Conservation (phyloP, 768 basidiomycete genomes). For the Daedalea quercina region DNA sequence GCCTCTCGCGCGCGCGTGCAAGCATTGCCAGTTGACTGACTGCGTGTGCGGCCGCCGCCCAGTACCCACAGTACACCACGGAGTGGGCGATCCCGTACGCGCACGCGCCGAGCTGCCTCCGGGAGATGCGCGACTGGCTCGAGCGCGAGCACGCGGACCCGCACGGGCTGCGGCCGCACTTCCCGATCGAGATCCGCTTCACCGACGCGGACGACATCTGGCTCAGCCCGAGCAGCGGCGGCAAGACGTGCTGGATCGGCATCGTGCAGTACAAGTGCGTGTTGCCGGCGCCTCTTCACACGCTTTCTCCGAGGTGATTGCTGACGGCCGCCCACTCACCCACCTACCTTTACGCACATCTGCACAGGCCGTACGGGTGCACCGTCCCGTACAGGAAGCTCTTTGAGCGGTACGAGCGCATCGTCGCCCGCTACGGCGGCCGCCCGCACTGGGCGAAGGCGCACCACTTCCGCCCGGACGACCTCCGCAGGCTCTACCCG, state of each 20-base stretch:
- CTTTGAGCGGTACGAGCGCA: conserved; percentile 70
- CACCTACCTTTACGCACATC: background rate
- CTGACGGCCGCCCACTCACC: background rate
- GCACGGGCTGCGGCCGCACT: conserved; percentile 79
- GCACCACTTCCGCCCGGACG: conserved; percentile 61
- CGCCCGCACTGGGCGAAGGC: conserved; percentile 97
- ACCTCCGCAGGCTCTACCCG: conserved; percentile 68
- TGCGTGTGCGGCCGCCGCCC: conserved; percentile 3
- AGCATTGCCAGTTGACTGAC: background rate
- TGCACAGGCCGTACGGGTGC: conserved; percentile 72
- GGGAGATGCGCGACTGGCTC: conserved; percentile 68
- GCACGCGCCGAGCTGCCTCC: conserved; percentile 58
- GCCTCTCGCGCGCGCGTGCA: too few relatives aligned
- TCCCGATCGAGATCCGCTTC: conserved; percentile 89
- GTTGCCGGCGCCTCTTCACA: background rate
- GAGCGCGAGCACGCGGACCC: conserved; percentile 58
- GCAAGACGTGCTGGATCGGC: conserved; percentile 90
- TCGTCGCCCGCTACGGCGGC: conserved; percentile 64
- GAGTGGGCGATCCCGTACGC: conserved; percentile 89
- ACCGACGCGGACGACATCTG: conserved; percentile 87
- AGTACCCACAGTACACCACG: conserved; percentile 91
- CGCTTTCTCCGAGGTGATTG: background rate
- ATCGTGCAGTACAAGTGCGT: conserved; percentile 93
- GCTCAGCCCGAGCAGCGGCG: conserved; percentile 82
- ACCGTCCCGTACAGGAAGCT: conserved; percentile 75